A percentile compares a stretch with the other conserved stretches of the same genome.
phyloP scores from a whole-genome alignment of 1,139 yeast genomes.

The Pichia sp. region DNA sequence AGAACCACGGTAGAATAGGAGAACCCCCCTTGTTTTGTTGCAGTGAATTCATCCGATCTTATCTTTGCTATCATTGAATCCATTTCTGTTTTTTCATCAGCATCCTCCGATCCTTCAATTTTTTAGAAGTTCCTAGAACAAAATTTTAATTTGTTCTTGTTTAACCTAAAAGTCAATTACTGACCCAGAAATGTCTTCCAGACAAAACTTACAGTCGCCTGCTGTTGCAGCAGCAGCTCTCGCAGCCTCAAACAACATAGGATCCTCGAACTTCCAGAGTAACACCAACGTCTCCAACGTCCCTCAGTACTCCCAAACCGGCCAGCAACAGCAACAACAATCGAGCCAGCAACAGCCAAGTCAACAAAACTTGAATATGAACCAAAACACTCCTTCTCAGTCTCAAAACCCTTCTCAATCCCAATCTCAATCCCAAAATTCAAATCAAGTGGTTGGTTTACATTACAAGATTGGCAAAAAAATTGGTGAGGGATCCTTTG shows the following conservation, averaged over 20 bases:
- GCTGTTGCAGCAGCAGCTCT: slow-evolving; percentile 31
- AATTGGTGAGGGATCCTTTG: slow-evolving; percentile 83
- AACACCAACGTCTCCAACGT: slow-evolving; percentile 26
- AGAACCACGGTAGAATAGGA: neutral
- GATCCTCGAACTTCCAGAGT: slow-evolving; percentile 21
- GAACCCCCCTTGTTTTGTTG: neutral
- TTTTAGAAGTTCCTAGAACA: too few species aligned
- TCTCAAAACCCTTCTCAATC: neutral
- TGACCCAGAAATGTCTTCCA: slow-evolving; percentile 2
- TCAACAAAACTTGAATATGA: slow-evolving; percentile 1
- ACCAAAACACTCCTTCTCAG: neutral
- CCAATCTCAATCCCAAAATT: slow-evolving; percentile 18
- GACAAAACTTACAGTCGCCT: slow-evolving; percentile 28
- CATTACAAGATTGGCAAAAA: slow-evolving; percentile 79
- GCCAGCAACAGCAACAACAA: slow-evolving; percentile 11
- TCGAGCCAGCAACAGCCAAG: slow-evolving; percentile 11
- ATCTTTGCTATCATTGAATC: neutral
- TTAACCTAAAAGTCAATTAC: neutral
- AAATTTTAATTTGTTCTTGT: too few species aligned
- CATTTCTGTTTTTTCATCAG: neutral
- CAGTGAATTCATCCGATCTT: neutral
- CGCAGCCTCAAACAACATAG: slow-evolving; percentile 26
- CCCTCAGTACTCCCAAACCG: slow-evolving; percentile 25
- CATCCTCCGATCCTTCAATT: neutral
- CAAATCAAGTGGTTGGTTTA: slow-evolving; percentile 62